Evolutionary conservation across 2,329 filamentous ascomycete genomes (phyloP).

Genomic region (Drechslerella dactyloides): DNA sequence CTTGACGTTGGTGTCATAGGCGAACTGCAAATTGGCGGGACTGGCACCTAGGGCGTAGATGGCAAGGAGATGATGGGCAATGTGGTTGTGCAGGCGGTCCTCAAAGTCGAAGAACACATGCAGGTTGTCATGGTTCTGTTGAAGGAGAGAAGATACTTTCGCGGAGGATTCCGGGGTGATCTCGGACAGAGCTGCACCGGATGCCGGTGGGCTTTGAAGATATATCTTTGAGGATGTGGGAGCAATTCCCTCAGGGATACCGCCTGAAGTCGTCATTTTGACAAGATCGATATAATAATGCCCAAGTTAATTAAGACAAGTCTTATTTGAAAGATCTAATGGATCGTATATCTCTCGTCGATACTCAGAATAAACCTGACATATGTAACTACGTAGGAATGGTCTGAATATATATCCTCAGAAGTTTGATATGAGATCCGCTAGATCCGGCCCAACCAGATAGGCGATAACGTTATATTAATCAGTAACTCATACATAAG

Average conservation of each 20-base stretch:
- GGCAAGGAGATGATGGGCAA: constrained; percentile 76
- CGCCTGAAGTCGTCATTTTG: background rate
- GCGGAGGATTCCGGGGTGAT: constrained; percentile 67
- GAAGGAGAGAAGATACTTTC: constrained; percentile 71
- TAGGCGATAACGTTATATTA: too few relatives aligned
- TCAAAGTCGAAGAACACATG: constrained; percentile 80
- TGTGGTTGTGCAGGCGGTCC: constrained; percentile 80
- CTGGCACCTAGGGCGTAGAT: constrained; percentile 77
- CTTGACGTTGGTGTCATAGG: constrained; percentile 73
- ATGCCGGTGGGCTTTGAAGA: constrained; percentile 12
- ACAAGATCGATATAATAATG: too few relatives aligned
- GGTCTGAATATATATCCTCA: too few relatives aligned
- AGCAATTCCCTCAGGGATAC: background rate
- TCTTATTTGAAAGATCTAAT: background rate
- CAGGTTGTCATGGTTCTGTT: constrained; percentile 72
- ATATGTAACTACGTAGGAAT: too few relatives aligned
- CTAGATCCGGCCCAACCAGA: too few relatives aligned
- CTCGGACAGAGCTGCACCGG: constrained; percentile 1
- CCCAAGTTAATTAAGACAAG: too few relatives aligned
- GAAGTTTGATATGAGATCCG: too few relatives aligned
- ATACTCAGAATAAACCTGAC: too few relatives aligned
- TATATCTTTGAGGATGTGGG: constrained; percentile 27
- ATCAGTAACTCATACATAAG: too few relatives aligned
- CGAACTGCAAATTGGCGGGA: constrained; percentile 66
- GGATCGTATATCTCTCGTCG: background rate